Evolutionary conservation across 129 eudicot genomes (phyloP).

Genomic region (Tagetes patula): DNA sequence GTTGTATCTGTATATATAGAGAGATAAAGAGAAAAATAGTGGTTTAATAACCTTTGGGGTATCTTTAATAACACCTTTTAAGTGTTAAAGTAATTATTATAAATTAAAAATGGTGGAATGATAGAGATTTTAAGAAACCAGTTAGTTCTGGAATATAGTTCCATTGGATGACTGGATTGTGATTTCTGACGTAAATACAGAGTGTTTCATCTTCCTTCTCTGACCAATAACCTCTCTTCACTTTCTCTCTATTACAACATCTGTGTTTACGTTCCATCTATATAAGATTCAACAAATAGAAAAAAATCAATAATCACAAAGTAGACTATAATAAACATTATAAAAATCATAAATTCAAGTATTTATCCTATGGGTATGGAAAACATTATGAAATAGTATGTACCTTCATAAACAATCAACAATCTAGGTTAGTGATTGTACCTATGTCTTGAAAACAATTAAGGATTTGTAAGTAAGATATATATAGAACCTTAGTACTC

Average conservation of each 20-base stretch:
- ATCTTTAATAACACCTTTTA: no score
- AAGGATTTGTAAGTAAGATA: not conserved
- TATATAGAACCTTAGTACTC: not conserved
- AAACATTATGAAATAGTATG: no score
- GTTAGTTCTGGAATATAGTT: conserved; percentile 13
- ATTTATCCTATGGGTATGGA: not conserved
- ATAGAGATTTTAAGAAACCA: not conserved
- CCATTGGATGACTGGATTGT: conserved; percentile 4
- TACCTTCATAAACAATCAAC: no score
- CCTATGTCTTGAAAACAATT: not conserved
- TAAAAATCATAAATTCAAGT: not conserved
- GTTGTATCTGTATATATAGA: no score
- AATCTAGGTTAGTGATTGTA: not conserved
- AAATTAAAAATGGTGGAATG: not conserved
- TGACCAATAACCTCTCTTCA: conserved; percentile 22
- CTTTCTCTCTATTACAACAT: conserved; percentile 23
- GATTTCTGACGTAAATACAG: not conserved
- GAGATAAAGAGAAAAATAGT: no score
- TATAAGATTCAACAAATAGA: not conserved
- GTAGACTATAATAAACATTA: not conserved
- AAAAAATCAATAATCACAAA: not conserved
- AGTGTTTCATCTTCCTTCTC: conserved; percentile 24
- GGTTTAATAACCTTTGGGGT: no score
- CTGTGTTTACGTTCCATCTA: conserved; percentile 25
- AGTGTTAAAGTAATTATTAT: not conserved